Evolutionary conservation across 495 filamentous ascomycete species (phyloP), one percentile per base, ranked within the genome.

Genomic region (Cairneyella variabilis): DNA sequence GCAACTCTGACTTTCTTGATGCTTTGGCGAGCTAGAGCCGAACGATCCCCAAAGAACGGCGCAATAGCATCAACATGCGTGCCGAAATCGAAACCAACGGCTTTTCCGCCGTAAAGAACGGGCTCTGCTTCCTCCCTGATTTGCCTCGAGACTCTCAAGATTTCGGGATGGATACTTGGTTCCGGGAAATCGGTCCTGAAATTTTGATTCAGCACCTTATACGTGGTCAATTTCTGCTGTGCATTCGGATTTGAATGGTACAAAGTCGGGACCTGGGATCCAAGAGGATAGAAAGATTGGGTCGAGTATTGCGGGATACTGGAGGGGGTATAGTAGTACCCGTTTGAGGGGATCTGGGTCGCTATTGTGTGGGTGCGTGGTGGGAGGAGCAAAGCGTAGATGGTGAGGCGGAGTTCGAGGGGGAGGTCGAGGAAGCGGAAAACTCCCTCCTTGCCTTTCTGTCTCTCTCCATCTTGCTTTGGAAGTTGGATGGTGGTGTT

Each of bases 41-140:
- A 22, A 16, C 60, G 38, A 42, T 59, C 56, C 3, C 20, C 21
- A 36, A 79, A 65, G 58, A 83, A 82, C 9, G 76, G 72, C 22
- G 68, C 57, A 4, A 77, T 61, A 25, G 77, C 71, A 53, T 80
- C 79, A 53, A 77, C 60, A 61, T 76, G 59, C 22, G 62, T 64
- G 26, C 72, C 73, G 62, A 82, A 82, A 58, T 75, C 70, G 60
- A 80, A 80, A 9, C 41, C n/a, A 1, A 63, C 64, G 50, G 76
- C 70, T 7, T 50, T 47, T 8, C n/a, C 27, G 4, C 64, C 66
- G 62, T 83, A 83, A n/a, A 83, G 63, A 1, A 76, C 25, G 16
- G 66, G 55, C 36, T 71, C 65, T 14, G 71, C 72, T 63, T 83
- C 79, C 21, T 58, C 55, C 56, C 76, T 65, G 32, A 75, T 68